Evolutionary conservation across 2,329 filamentous ascomycete species (phyloP), one percentile per base, ranked within the genome.

Genomic region (Zasmidium angulare): DNA sequence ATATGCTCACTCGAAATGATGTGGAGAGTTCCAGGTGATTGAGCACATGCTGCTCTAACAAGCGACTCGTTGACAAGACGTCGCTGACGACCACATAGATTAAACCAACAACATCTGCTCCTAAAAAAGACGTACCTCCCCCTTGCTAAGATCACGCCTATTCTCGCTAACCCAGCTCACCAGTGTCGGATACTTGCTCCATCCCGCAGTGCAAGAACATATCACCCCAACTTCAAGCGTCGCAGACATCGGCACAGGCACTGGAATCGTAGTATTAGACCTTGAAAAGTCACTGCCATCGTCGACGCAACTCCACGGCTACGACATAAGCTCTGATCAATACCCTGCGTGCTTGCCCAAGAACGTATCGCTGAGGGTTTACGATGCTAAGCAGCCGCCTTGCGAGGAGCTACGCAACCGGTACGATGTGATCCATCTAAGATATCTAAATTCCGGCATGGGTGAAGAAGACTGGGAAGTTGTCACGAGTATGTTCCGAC

Each of bases 201-300:
- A 53, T 26, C 51, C 51, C 10, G 51, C 43, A 7, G 43, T 53
- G 3, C 29, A 53, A 19, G 51, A 40, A n/a, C 43, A 36, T 31
- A 24, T 53, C 20, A 17, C 22, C 2, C 29, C 51, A 10, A 22
- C n/a, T 4, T 36, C 51, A 21, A 53, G 51, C 22, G 14, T 53
- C 22, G 51, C 51, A 46, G 51, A 53, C 29, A 53, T 53, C n/a
- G 51, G 51, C 29, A 53, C 51, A 12, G 51, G 51, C n/a, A 53
- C 51, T 6, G 51, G 51, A 19, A 53, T 53, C 31, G 51, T 53
- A n/a, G 51, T 53, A 19, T 20, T 53, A 10, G 51, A 53, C 36
- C 51, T 53, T 46, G 29, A 36, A 11, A 53, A 43, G 12, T 43
- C 20, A 24, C 36, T 53, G 2, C 29, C 51, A 23, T 22, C 21